Percentiles rank a stretch among this genome's conserved stretches.
phyloP scores from a whole-genome alignment of 257 asterid species.

The Przewalskia tangutica region DNA sequence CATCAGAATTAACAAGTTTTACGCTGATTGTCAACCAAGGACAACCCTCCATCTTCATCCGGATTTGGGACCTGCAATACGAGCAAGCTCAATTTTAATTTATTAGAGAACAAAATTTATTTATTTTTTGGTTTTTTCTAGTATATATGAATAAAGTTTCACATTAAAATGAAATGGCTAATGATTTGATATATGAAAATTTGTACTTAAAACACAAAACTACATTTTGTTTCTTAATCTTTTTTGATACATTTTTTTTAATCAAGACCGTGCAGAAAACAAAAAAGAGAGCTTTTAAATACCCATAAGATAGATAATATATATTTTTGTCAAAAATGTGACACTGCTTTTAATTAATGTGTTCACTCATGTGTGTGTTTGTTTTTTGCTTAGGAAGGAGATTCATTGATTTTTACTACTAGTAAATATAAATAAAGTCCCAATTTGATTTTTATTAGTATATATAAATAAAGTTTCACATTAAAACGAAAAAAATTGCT shows the following conservation, averaged over 20 bases:
- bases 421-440: too few relatives aligned
- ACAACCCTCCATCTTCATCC: too few relatives aligned
- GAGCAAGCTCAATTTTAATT: too few relatives aligned
- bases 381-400: neutral
- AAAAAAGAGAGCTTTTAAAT: neutral
- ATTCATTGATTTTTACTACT: too few relatives aligned
- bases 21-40: too few relatives aligned
- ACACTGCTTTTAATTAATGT: slow-evolving; percentile 4
- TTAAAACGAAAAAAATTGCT: too few relatives aligned
- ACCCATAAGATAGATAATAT: neutral
- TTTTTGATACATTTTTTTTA: too few relatives aligned
- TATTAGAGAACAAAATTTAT: too few relatives aligned
- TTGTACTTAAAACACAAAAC: neutral
- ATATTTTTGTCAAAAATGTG: neutral
- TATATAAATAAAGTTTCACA: neutral
- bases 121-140: too few relatives aligned
- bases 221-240: neutral
- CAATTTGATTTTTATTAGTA: neutral
- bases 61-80: too few relatives aligned
- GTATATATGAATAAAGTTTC: neutral
- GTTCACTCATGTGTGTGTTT: neutral
- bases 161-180: neutral
- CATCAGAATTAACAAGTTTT: too few relatives aligned
- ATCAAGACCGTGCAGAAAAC: neutral
- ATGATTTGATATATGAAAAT: neutral